Percentiles rank a stretch among this genome's conserved stretches.
Conservation (phyloP, 1,284 basidiomycete genomes). For the Ganoderma multipileum region DNA sequence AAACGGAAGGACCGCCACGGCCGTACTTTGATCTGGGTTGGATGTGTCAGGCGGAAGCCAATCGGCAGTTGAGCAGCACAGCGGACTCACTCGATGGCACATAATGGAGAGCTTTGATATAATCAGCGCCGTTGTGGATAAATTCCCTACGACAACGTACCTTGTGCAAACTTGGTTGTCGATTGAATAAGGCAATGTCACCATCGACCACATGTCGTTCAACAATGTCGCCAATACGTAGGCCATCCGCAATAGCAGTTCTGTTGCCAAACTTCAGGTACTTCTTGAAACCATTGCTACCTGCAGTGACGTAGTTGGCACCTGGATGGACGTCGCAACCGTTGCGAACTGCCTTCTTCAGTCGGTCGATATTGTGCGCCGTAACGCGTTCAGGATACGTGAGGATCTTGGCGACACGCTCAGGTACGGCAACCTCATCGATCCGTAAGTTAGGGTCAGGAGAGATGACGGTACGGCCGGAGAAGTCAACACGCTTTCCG, state of each 20-base stretch:
- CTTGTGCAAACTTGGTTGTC: constrained; percentile 98
- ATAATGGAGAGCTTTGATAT: constrained; percentile 89
- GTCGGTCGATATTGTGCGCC: constrained; percentile 84
- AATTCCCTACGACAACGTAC: constrained; percentile 42
- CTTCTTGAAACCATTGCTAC: constrained; percentile 83
- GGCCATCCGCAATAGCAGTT: constrained; percentile 75
- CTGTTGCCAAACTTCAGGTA: constrained; percentile 86
- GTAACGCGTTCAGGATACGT: constrained; percentile 98
- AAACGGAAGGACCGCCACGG: constrained; percentile 98
- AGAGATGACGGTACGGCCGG: constrained; percentile 97
- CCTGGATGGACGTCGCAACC: constrained; percentile 95
- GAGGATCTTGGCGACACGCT: constrained; percentile 94
- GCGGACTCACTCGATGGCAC: constrained; percentile 86
- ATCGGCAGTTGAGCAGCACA: neutral
- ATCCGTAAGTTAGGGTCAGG: constrained; percentile 98
- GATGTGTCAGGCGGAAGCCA: neutral
- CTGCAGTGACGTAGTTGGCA: constrained; percentile 91
- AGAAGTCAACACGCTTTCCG: constrained; percentile 99
- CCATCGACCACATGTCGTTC: constrained; percentile 97
- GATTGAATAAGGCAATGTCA: constrained; percentile 98
- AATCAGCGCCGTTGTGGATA: constrained; percentile 24
- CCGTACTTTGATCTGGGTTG: constrained; percentile 79
- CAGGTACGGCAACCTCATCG: constrained; percentile 97
- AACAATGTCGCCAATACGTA: constrained; percentile 88
- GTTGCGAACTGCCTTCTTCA: constrained; percentile 86